Evolutionary conservation across 2,329 filamentous ascomycete genomes (phyloP).

Genomic region (Cladosporium sp.): DNA sequence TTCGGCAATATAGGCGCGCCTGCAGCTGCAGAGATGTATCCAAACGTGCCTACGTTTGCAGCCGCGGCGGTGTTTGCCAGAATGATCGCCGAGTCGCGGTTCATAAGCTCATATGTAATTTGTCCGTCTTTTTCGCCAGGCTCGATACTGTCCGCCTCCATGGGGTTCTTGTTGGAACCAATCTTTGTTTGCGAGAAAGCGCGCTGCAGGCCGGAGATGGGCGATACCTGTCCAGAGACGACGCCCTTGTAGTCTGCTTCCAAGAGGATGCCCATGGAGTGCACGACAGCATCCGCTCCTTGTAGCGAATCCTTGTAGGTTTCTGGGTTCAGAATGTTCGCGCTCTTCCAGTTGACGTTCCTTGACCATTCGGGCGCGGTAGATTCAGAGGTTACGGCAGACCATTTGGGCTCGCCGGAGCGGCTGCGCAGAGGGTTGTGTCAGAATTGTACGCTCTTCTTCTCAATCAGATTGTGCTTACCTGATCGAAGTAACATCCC

Average conservation of each 20-base stretch:
- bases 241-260: conserved; percentile 98
- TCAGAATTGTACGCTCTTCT: not conserved
- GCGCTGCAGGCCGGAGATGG: conserved; percentile 70
- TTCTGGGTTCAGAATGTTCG: conserved; percentile 77
- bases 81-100: conserved; percentile 80
- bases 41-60: conserved; percentile 65
- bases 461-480: conserved; percentile 37
- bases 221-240: conserved; percentile 74
- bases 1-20: conserved; percentile 79
- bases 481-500: conserved; percentile 92
- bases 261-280: conserved; percentile 91
- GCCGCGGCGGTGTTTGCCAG: conserved; percentile 71
- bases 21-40: conserved; percentile 83
- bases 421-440: conserved; percentile 53
- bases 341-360: conserved; percentile 80
- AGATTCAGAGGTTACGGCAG: conserved; percentile 66
- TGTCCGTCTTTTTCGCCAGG: conserved; percentile 66
- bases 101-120: conserved; percentile 96
- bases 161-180: conserved; percentile 61
- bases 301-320: conserved; percentile 74
- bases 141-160: conserved; percentile 60
- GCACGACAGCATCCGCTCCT: conserved; percentile 78
- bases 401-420: conserved; percentile 85
- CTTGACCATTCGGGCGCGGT: conserved; percentile 74
- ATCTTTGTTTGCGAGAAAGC: conserved; percentile 67